Percentiles rank a stretch among this genome's conserved stretches.
phyloP scores from a whole-genome alignment of 768 basidiomycete genomes.

The Phylloporus rhodoxanthus region DNA sequence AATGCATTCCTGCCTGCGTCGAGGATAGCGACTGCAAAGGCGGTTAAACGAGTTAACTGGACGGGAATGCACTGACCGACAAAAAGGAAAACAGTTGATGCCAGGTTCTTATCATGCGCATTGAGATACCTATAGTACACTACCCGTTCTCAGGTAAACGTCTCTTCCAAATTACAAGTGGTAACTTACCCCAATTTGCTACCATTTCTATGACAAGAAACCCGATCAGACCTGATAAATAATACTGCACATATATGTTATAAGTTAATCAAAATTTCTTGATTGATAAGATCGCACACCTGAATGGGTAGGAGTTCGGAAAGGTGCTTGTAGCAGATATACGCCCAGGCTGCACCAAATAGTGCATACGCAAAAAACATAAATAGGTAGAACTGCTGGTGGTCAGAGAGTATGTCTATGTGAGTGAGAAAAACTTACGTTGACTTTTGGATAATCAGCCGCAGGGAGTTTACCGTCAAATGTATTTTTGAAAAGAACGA shows the following conservation, averaged over 20 bases:
- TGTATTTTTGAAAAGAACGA: conserved; percentile 79
- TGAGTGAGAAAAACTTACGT: conserved; percentile 44
- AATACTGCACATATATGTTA: conserved; percentile 50
- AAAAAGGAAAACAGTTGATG: conserved; percentile 86
- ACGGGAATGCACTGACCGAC: conserved; percentile 54
- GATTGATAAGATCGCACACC: conserved; percentile 36
- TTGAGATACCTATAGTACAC: conserved; percentile 96
- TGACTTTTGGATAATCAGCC: conserved; percentile 95
- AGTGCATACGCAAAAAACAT: conserved; percentile 77
- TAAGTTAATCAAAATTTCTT: background rate
- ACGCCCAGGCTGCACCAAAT: conserved; percentile 72
- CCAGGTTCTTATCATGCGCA: conserved; percentile 65
- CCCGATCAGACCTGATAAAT: conserved; percentile 81
- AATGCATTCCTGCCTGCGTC: conserved; percentile 93
- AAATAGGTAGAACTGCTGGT: conserved; percentile 71
- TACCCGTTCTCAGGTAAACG: conserved; percentile 23
- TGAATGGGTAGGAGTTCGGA: conserved; percentile 86
- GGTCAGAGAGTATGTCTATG: background rate
- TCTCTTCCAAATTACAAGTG: background rate
- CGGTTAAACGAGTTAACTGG: background rate
- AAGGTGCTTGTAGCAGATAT: conserved; percentile 73
- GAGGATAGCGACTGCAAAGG: conserved; percentile 73
- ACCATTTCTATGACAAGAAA: conserved; percentile 93
- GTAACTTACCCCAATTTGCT: conserved; percentile 70
- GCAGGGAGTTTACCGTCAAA: conserved; percentile 88